Base-by-base conservation (phyloP, 225 moss, liverwort and hornwort genomes). In the Physcomitrium patens region DNA sequence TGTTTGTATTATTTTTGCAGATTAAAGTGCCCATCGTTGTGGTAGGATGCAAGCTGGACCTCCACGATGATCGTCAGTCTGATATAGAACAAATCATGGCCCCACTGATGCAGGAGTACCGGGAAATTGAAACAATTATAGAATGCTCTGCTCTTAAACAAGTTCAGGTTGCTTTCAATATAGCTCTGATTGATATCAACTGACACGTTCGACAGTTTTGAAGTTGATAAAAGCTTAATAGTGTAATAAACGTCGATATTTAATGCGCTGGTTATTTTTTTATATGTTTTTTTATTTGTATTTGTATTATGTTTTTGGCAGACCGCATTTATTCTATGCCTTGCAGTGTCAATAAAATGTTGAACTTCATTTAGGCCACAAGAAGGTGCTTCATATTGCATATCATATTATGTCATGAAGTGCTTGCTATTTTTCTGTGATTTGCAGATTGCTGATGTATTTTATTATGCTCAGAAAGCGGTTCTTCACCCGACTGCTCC, bases 11-110 rank as follows among this genome's bases (percentile, higher is more conserved):
- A 9, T 60, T 20, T 41, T 44, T 81, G 85, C 79, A 96, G 96
- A 81, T 93, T 68, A 90, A 85, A 72, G 91, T 91, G 28, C 96
- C 96, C 10, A 74, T 93, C 41, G 90, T 96, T 78, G 90, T 96
- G 43, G 96, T 96, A 24, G 96, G 96, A 70, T 96, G 96, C 82
- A 96, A 96, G 83, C 80, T 93, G 76, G 96, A 96, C 75, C 84
- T 93, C 51, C 90, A 90, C 58, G 87, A 89, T 77, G 91, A 96
- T 44, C 93, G 89, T 53, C 93, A 89, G 78, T 86, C 89, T 46
- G 91, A 86, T 76, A 77, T 96, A 67, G 96, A 96, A 70, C 91
- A 93, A 91, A 89, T 89, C 45, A 93, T 96, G 91, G 66, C 85
- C 60, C 93, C 93, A 37, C 80, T 96, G 51, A 96, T 96, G 96